Percentiles rank a stretch among this genome's conserved stretches.
These are phyloP conservation scores for Rosa multiflora DNA, from an alignment of 306 rosid species.

Conservation along the genomic window DNA sequence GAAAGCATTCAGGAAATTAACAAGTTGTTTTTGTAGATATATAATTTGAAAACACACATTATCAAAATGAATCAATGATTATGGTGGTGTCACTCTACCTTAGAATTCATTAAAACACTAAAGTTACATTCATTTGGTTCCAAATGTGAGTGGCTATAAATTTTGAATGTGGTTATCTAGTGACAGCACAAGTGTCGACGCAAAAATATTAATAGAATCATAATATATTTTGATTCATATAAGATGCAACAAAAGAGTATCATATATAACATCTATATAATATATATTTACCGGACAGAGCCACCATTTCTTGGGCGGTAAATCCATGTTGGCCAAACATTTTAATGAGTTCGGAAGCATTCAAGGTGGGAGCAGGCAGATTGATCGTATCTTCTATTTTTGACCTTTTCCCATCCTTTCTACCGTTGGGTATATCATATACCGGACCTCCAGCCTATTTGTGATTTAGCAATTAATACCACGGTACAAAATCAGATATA, in stretches of 20 bases:
- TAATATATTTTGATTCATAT: background rate
- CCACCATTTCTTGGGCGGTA: slow-evolving; percentile 65
- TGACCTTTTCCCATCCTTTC: slow-evolving; percentile 79
- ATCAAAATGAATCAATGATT: background rate
- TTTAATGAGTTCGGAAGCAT: slow-evolving; percentile 66
- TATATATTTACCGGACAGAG: slow-evolving; percentile 63
- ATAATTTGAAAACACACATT: background rate
- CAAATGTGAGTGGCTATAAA: too few species aligned
- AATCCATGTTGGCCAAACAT: slow-evolving; percentile 68
- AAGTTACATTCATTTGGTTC: too few species aligned
- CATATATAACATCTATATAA: background rate
- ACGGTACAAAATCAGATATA: background rate
- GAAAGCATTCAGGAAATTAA: too few species aligned
- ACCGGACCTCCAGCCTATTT: slow-evolving; percentile 82
- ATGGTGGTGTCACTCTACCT: too few species aligned
- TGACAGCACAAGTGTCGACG: too few species aligned
- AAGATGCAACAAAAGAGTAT: too few species aligned
- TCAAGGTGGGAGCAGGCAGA: slow-evolving; percentile 58
- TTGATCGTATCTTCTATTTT: slow-evolving; percentile 69
- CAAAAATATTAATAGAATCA: too few species aligned
- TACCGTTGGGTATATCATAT: slow-evolving; percentile 74
- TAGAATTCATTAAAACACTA: too few species aligned
- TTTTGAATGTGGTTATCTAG: too few species aligned
- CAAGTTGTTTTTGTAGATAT: background rate
- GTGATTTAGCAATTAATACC: background rate